Percentiles rank a stretch among this genome's conserved stretches.
These are phyloP conservation scores for Leptographium wingfieldii DNA, from an alignment of 2,329 filamentous ascomycete species.

Conservation along the genomic window DNA sequence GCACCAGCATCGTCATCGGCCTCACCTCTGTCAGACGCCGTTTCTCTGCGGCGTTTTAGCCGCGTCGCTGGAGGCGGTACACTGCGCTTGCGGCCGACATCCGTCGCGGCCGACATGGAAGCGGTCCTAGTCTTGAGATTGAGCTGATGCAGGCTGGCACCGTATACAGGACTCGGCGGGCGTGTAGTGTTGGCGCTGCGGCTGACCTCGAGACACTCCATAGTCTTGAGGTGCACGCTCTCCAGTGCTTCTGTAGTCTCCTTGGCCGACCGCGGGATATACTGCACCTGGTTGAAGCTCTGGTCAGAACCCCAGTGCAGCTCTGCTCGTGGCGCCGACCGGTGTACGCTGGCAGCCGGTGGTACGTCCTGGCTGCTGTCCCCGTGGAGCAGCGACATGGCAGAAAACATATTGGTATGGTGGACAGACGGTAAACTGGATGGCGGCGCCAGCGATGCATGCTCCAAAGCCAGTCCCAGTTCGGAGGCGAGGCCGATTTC, in stretches of 20 bases:
- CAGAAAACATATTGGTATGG: background rate
- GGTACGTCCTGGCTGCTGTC: background rate
- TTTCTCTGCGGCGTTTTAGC: slow-evolving; percentile 37
- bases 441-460: background rate
- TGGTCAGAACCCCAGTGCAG: slow-evolving; percentile 47
- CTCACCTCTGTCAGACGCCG: background rate
- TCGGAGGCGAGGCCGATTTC: background rate
- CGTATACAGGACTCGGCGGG: slow-evolving; percentile 39
- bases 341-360: background rate
- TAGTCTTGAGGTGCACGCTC: slow-evolving; percentile 39
- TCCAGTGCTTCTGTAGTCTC: slow-evolving; percentile 46
- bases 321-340: background rate
- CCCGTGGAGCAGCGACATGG: background rate
- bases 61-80: slow-evolving; percentile 16
- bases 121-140: slow-evolving; percentile 14
- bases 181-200: slow-evolving; percentile 47
- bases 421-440: background rate
- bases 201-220: slow-evolving; percentile 44
- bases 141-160: slow-evolving; percentile 13
- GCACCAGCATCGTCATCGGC: background rate
- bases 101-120: slow-evolving; percentile 17
- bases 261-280: slow-evolving; percentile 40
- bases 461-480: background rate
- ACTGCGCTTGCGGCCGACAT: slow-evolving; percentile 20
- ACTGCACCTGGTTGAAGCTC: slow-evolving; percentile 43